phyloP scores from a whole-genome alignment of 108 stramenopile genomes.

The Seminavis robusta region DNA sequence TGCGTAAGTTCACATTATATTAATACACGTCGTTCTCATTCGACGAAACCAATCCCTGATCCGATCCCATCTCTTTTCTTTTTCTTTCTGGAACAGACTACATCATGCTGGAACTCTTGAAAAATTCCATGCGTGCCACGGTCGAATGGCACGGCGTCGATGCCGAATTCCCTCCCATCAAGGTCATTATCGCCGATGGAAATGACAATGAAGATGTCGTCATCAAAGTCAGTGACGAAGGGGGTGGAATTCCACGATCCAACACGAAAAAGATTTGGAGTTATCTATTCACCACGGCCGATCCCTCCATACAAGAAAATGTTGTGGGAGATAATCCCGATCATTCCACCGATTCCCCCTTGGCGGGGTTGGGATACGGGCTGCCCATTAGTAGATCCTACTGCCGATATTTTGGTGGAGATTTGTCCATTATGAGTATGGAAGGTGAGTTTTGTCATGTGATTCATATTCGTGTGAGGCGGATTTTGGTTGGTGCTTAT shows the following conservation, averaged over 20 bases:
- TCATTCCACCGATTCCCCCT: slow-evolving; percentile 45
- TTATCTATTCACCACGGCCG: slow-evolving; percentile 59
- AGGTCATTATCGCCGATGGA: slow-evolving; percentile 85
- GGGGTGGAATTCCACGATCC: slow-evolving; percentile 87
- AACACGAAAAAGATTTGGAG: slow-evolving; percentile 78
- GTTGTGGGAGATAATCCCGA: slow-evolving; percentile 20
- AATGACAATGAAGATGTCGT: slow-evolving; percentile 66
- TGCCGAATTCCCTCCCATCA: slow-evolving; percentile 53
- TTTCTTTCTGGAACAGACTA: slow-evolving; percentile 38
- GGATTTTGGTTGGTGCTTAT: too few species aligned
- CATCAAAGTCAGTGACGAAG: slow-evolving; percentile 89
- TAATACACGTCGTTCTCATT: too few species aligned
- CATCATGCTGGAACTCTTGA: slow-evolving; percentile 88
- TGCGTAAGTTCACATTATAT: slow-evolving; percentile 14
- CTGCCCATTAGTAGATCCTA: slow-evolving; percentile 87
- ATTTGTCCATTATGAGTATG: slow-evolving; percentile 89
- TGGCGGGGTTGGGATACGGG: slow-evolving; percentile 86
- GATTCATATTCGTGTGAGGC: too few species aligned
- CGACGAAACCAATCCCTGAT: not conserved
- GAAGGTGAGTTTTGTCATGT: too few species aligned
- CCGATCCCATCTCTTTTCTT: not conserved
- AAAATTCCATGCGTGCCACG: slow-evolving; percentile 91
- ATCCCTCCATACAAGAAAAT: slow-evolving; percentile 38
- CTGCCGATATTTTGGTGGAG: slow-evolving; percentile 90
- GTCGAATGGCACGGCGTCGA: slow-evolving; percentile 63